Evolutionary conservation across 805 yeast species (phyloP), one percentile per base, ranked within the genome.

Genomic region (Metschnikowia gruessii): DNA sequence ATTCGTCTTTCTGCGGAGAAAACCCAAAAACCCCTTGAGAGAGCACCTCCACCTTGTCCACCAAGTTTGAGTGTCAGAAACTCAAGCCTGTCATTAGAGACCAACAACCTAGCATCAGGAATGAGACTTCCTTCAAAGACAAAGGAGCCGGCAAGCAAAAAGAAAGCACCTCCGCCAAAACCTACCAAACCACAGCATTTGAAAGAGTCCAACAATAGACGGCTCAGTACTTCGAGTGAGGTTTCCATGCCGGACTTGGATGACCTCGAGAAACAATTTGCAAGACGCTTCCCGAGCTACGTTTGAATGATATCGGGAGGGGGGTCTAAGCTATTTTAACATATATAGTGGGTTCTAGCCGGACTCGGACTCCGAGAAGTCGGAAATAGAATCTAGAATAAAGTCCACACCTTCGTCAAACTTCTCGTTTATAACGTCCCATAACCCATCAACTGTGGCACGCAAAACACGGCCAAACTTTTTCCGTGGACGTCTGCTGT

Each of bases 391-490:
- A 58, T 87, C 95, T 52, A 84, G 66, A 33, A 92, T 80, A 60
- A 89, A 91, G 59, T 88, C 96, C 15, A 86, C 76, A 1, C 91
- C 87, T 59, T 90, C 97, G 26, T 85, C 89, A 54, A 87, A 87
- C 60, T 90, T 74, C 62, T 88, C 97, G 50, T 82, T 83, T 43
- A 89, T 76, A 12, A 88, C 80, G 50, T 85, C 86, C 68, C 81
- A 84, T 48, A 91, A 61, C 1, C 92, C 90, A 56, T 85, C 92
- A 21, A 74, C 69, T 37, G 82, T 81, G 5, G 94, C 79, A 56
- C 83, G 81, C 43, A 91, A 66, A 2, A 94, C 96, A 49, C 97
- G 77, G 18, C 99, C 99, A 60, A 83, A 89, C 65, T 90, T 92
- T 65, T 87, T 82, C 61, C 98, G 80, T 32, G 96, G 96, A 60